A percentile compares a stretch with the other conserved stretches of the same genome.
These are phyloP conservation scores for Clavariopsis aquatica DNA, from an alignment of 495 filamentous ascomycete genomes.

Conservation along the genomic window DNA sequence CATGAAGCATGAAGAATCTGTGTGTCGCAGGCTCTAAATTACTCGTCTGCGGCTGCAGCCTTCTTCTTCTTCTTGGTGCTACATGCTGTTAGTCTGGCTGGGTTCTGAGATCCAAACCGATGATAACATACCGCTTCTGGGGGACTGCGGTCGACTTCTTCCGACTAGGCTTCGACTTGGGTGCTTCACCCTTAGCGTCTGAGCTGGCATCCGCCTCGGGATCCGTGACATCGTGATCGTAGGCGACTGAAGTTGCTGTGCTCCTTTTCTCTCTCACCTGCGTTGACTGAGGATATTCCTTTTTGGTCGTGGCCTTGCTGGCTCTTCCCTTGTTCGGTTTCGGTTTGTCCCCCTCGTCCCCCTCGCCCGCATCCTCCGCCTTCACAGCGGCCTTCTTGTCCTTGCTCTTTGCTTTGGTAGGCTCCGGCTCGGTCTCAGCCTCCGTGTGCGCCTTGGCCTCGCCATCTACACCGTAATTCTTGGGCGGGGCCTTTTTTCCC, in stretches of 20 bases:
- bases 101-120: background rate
- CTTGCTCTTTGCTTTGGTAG: constrained; percentile 35
- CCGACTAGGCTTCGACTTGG: constrained; percentile 23
- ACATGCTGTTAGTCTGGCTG: constrained; percentile 9
- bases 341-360: background rate
- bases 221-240: constrained; percentile 37
- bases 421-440: constrained; percentile 35
- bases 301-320: constrained; percentile 25
- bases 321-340: background rate
- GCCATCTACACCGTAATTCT: constrained; percentile 38
- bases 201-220: constrained; percentile 30
- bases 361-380: constrained; percentile 34
- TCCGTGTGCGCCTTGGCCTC: constrained; percentile 42
- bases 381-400: constrained; percentile 27
- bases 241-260: constrained; percentile 37
- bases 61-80: constrained; percentile 41
- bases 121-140: constrained; percentile 27
- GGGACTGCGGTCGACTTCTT: constrained; percentile 26
- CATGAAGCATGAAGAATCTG: background rate
- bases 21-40: background rate
- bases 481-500: constrained; percentile 40
- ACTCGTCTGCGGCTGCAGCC: constrained; percentile 33
- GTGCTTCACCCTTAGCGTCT: constrained; percentile 18
- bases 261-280: constrained; percentile 35
- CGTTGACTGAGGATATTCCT: constrained; percentile 33